Conservation (phyloP, 1,139 yeast genomes). For the Yamadazyma dushanensis region DNA sequence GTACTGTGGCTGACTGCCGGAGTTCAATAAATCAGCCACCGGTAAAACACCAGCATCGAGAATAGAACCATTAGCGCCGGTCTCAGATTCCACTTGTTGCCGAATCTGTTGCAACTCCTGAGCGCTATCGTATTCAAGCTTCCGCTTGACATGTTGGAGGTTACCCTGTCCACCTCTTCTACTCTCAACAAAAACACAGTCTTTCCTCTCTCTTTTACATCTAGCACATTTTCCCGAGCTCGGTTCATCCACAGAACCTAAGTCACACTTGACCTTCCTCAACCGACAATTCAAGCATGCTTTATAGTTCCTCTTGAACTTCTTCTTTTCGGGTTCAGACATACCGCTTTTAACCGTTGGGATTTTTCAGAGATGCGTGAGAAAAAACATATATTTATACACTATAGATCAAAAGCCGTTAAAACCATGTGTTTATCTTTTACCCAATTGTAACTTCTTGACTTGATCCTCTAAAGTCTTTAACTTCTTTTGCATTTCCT, state of each 20-base stretch:
- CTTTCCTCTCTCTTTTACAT: constrained; percentile 76
- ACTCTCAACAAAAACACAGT: constrained; percentile 74
- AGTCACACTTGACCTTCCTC: constrained; percentile 80
- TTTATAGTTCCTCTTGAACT: constrained; percentile 63
- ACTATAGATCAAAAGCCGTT: neutral
- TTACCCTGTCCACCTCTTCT: constrained; percentile 57
- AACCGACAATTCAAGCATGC: constrained; percentile 86
- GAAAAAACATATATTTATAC: neutral
- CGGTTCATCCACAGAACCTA: constrained; percentile 75
- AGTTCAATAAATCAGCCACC: constrained; percentile 2
- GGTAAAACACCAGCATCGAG: constrained; percentile 1
- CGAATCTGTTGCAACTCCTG: neutral
- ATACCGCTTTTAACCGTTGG: constrained; percentile 14
- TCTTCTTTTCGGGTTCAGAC: constrained; percentile 14
- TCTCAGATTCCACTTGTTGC: neutral
- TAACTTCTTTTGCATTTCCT: constrained; percentile 76
- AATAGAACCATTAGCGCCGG: neutral
- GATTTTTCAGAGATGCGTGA: neutral
- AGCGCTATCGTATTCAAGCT: constrained; percentile 5
- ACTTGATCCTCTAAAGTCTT: constrained; percentile 74
- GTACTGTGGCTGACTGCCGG: neutral
- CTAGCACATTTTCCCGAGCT: constrained; percentile 82
- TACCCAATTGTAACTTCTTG: constrained; percentile 59
- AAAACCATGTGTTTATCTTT: constrained; percentile 22
- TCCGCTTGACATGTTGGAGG: constrained; percentile 36